Percentiles rank a stretch among this genome's conserved stretches.
Evolutionary conservation across 352 stramenopile genomes (phyloP).

Genomic region (Globisporangium sylvaticum): DNA sequence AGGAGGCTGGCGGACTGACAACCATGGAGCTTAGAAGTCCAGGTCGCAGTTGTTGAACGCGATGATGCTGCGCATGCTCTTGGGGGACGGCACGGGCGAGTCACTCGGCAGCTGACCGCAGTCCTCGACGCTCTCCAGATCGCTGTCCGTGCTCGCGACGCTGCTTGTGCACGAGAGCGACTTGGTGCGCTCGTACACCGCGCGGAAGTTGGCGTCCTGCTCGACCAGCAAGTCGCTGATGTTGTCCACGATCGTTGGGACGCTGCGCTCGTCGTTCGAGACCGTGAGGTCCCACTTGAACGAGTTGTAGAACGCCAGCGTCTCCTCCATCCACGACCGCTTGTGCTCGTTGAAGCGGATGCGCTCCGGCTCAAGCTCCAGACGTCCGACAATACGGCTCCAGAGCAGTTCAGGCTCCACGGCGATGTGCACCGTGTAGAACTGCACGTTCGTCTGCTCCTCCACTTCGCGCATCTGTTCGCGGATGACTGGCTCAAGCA

Average conservation of each 20-base stretch:
- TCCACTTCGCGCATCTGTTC: slow-evolving; percentile 82
- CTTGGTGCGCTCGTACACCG: slow-evolving; percentile 59
- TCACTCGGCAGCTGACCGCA: slow-evolving; percentile 4
- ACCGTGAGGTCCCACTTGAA: slow-evolving; percentile 80
- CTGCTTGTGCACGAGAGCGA: slow-evolving; percentile 39
- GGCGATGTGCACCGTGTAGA: slow-evolving; percentile 81
- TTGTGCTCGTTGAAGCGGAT: slow-evolving; percentile 82
- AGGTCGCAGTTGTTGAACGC: slow-evolving; percentile 63
- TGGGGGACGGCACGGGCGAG: slow-evolving; percentile 4
- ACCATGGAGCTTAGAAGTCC: slow-evolving; percentile 19
- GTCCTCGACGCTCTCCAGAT: slow-evolving; percentile 54
- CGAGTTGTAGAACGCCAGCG: slow-evolving; percentile 70
- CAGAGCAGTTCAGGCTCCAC: slow-evolving; percentile 78
- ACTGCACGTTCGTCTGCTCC: slow-evolving; percentile 65
- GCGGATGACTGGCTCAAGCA: slow-evolving; percentile 81
- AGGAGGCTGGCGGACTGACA: no score
- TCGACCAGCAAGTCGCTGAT: slow-evolving; percentile 45
- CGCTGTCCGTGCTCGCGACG: slow-evolving; percentile 65
- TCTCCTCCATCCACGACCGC: slow-evolving; percentile 81
- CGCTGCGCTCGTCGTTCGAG: slow-evolving; percentile 54
- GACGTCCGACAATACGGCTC: slow-evolving; percentile 58
- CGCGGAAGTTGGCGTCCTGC: slow-evolving; percentile 61
- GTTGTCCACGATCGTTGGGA: slow-evolving; percentile 47
- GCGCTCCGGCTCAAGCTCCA: slow-evolving; percentile 69
- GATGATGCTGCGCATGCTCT: slow-evolving; percentile 49